A percentile compares a stretch with the other conserved stretches of the same genome.
These are phyloP conservation scores for Penicillium sp. DNA, from an alignment of 2,329 filamentous ascomycete genomes.

Conservation along the genomic window DNA sequence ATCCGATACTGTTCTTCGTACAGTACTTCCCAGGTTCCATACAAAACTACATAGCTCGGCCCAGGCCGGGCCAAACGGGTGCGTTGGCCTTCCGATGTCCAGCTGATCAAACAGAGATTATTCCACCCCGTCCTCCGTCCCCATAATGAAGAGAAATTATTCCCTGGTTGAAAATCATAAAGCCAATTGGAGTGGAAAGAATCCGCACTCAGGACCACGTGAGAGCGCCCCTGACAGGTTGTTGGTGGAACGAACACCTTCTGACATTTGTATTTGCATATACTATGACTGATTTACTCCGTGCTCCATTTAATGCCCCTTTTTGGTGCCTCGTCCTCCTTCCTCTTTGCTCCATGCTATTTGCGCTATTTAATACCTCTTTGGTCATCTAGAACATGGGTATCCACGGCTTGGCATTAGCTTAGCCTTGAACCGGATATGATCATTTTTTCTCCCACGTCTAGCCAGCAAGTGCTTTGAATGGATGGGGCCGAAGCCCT, in stretches of 20 bases:
- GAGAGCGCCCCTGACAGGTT: slow-evolving; percentile 18
- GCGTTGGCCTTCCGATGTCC: neutral
- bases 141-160: neutral
- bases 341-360: neutral
- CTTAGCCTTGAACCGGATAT: neutral
- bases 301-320: neutral
- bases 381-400: neutral
- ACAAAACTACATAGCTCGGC: neutral
- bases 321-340: neutral
- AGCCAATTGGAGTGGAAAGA: slow-evolving; percentile 8
- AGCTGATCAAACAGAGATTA: slow-evolving; percentile 1
- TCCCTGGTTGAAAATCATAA: neutral
- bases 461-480: neutral
- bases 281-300: neutral
- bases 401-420: slow-evolving; percentile 2
- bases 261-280: neutral
- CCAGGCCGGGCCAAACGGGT: neutral
- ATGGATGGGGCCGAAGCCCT: slow-evolving; percentile 9
- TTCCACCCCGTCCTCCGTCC: neutral
- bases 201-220: slow-evolving; percentile 15
- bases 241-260: slow-evolving; percentile 13
- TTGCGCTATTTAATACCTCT: neutral
- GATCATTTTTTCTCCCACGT: neutral
- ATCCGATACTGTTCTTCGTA: neutral
- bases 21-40: neutral